Evolutionary conservation across 805 yeast species (phyloP), one percentile per base, ranked within the genome.

Genomic region (Danielia oregonensis): DNA sequence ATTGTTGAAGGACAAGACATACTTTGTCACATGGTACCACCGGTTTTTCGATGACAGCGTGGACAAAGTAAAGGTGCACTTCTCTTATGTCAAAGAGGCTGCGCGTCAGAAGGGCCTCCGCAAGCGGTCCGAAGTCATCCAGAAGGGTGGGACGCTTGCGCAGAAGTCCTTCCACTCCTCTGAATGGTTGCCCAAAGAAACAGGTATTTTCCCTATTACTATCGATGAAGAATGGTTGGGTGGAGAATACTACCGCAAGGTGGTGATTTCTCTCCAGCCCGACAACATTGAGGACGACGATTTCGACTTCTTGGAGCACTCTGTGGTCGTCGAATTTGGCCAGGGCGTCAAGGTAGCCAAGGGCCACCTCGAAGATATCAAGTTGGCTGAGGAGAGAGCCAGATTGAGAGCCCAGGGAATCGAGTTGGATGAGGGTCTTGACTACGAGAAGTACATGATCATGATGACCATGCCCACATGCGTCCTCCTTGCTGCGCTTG

Each of bases 21-120:
- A 85, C 49, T 87, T 88, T 51, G 59, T 85, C 33, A 79, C 91
- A 7, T 87, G 96, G 96, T 87, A 67, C 59, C 71, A 91, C 2
- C 68, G 72, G 31, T 81, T 64, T 54, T 87, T 86, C 49, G 51
- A 52, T 18, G 68, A 72, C 30, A 72, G 64, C 3, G 83, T 76
- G 16, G 64, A 74, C 30, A 73, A 76, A 17, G 88, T 85, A 7
- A 75, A 75, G 48, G 46, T 86, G 22, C 93, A 84, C 55, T 66
- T 81, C 39, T 78, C 83, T 2, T 78, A 74, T 45, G 72, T 84
- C 22, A 76, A 72, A 51, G 88, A 82, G 48, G 54, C 68, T 13
- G 52, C 66, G 1, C 54, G 53, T 22, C 78, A 74, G 11, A 76
- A 78, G 57, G 89, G 89, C 1, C 65, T 72, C 62, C 67, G 66